Evolutionary conservation across 2,329 filamentous ascomycete species (phyloP).

Genomic region (Fusarium liriodendri): DNA sequence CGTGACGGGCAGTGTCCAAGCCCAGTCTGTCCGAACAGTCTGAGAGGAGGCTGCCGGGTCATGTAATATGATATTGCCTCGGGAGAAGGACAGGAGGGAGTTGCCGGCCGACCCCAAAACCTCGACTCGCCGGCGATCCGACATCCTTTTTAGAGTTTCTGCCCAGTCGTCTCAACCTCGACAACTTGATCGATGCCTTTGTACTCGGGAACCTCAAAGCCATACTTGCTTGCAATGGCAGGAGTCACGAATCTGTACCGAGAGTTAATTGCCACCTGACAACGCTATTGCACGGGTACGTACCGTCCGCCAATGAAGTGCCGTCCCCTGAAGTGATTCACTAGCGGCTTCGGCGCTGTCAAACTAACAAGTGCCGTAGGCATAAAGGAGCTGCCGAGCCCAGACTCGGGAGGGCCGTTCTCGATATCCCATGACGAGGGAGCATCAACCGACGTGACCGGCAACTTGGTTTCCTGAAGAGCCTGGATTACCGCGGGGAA

Average conservation of each 20-base stretch:
- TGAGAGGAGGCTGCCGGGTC: constrained; percentile 65
- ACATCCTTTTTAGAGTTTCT: constrained; percentile 61
- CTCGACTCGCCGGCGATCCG: constrained; percentile 3
- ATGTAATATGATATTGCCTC: constrained; percentile 55
- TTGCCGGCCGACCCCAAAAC: constrained; percentile 10
- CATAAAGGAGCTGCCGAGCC: constrained; percentile 82
- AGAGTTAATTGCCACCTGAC: constrained; percentile 26
- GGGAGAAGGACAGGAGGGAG: constrained; percentile 14
- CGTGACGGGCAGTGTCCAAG: constrained; percentile 67
- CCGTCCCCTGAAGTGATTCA: constrained; percentile 83
- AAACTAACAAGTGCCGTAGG: constrained; percentile 86
- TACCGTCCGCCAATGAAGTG: constrained; percentile 92
- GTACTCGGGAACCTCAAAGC: constrained; percentile 84
- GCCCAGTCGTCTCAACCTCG: constrained; percentile 69
- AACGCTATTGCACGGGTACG: constrained; percentile 43
- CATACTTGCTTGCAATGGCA: constrained; percentile 85
- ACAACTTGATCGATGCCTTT: constrained; percentile 89
- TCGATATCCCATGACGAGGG: constrained; percentile 97
- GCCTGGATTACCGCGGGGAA: constrained; percentile 85
- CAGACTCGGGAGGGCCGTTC: constrained; percentile 80
- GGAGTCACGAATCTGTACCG: constrained; percentile 78
- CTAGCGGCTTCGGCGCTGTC: constrained; percentile 92
- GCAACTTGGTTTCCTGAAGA: constrained; percentile 77
- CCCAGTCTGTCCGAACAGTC: constrained; percentile 68
- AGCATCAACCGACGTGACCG: constrained; percentile 90